Base-by-base conservation (phyloP, 768 basidiomycete species). In the Termitomyces sp. region DNA sequence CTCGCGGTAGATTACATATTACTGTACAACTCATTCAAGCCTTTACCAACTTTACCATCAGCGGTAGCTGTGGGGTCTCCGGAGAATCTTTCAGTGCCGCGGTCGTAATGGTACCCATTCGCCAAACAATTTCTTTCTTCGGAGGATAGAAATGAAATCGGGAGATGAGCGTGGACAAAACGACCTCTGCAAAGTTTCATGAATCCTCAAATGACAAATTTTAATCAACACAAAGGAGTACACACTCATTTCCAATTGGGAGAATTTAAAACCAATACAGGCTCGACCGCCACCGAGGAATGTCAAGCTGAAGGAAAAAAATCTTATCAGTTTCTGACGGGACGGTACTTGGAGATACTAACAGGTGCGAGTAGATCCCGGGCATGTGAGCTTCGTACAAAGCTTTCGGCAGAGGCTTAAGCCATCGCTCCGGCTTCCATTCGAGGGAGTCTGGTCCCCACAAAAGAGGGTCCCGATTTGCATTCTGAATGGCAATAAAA, bases 231-330 rank as follows among this genome's bases (percentile, higher is more conserved):
- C 9, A n/a, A n/a, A 4, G 32, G 3, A n/a, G 14, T 17, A 65
- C 72, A 17, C 51, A 73, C 73, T 73, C 57, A 73, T 74, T 58
- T 73, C 72, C 17, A 74, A 58, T 51, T 73, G 66, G 2, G 73
- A 64, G 58, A 75, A 74, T 59, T 73, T 72, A 28, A 7, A 28
- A 28, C n/a, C n/a, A n/a, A n/a, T n/a, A n/a, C n/a, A n/a, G n/a
- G n/a, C n/a, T n/a, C n/a, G n/a, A n/a, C n/a, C n/a, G n/a, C n/a
- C n/a, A n/a, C n/a, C n/a, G n/a, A n/a, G n/a, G n/a, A n/a, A 35
- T 35, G 35, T 35, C 35, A 35, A 35, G 14, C 32, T 32, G 11
- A 32, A 10, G 32, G 11, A 32, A 10, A 10, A 10, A 9, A 11
- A 32, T 32, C 11, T 32, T 32, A 32, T 11, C 32, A 32, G 32